Conservation (phyloP, 192 early-diverging fungal genomes). For the Entomortierella parvispora region DNA sequence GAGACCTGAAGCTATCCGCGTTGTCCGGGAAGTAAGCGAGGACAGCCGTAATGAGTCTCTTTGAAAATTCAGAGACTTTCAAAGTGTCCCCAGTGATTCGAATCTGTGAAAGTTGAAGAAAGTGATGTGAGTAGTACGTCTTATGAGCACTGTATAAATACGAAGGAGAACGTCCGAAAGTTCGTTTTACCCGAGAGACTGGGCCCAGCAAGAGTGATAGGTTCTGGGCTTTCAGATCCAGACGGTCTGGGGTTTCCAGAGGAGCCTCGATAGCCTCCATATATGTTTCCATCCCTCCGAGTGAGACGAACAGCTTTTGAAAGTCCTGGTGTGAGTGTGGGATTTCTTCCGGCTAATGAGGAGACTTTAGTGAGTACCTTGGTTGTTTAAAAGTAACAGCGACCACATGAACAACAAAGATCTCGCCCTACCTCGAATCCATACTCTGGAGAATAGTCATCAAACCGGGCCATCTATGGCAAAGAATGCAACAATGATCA, state of each 20-base stretch:
- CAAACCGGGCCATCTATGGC: conserved; percentile 22
- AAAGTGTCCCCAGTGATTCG: conserved; percentile 17
- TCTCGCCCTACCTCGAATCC: conserved; percentile 14
- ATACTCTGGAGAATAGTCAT: conserved; percentile 31
- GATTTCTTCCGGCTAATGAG: conserved; percentile 24
- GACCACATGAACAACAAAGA: not conserved
- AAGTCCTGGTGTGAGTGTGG: conserved; percentile 37
- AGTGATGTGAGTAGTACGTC: too few relatives aligned
- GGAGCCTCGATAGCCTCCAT: conserved; percentile 27
- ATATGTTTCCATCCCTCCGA: conserved; percentile 25
- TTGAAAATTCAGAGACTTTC: conserved; percentile 11
- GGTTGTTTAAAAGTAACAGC: not conserved
- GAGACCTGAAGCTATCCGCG: conserved; percentile 32
- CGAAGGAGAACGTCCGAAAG: not conserved
- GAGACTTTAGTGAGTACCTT: not conserved
- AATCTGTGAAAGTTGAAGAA: conserved; percentile 2
- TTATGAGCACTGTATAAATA: not conserved
- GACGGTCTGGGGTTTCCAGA: conserved; percentile 5
- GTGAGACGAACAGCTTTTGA: conserved; percentile 10
- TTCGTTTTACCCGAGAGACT: conserved; percentile 24
- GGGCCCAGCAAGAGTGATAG: conserved; percentile 13
- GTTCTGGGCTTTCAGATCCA: conserved; percentile 21
- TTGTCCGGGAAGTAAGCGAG: conserved; percentile 41
- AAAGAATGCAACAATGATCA: not conserved
- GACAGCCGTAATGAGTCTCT: conserved; percentile 20